phyloP scores from a whole-genome alignment of 169 alveolate genomes.

The Amoebophrya sp. region DNA sequence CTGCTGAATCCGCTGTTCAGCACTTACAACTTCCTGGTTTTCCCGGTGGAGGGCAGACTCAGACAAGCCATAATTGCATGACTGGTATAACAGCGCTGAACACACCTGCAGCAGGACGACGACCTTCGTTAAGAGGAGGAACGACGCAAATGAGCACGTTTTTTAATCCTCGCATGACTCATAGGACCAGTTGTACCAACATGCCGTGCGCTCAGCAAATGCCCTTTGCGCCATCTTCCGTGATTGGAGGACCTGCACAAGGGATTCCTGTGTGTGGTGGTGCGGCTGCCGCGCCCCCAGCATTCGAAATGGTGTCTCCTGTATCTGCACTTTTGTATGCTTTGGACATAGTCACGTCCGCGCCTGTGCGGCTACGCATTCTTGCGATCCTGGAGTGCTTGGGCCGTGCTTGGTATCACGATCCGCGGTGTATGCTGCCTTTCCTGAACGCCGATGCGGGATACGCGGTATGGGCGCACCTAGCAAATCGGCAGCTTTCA shows the following conservation, averaged over 20 bases:
- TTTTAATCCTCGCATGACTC: no score
- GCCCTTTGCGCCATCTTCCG: background rate
- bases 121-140: no score
- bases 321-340: background rate
- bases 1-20: no score
- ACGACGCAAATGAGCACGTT: no score
- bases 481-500: background rate
- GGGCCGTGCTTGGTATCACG: background rate
- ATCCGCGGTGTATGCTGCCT: background rate
- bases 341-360: background rate
- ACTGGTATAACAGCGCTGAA: no score
- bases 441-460: background rate
- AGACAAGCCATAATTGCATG: no score
- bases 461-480: background rate
- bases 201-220: background rate
- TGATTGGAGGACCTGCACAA: background rate
- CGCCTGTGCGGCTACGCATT: background rate
- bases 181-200: background rate
- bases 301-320: background rate
- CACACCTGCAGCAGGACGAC: no score
- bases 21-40: no score
- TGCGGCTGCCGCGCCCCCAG: background rate
- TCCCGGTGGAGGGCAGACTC: no score
- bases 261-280: background rate
- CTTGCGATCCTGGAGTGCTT: background rate